Base-by-base conservation (phyloP, 2,329 filamentous ascomycete species). In the Aureobasidium namibiae region DNA sequence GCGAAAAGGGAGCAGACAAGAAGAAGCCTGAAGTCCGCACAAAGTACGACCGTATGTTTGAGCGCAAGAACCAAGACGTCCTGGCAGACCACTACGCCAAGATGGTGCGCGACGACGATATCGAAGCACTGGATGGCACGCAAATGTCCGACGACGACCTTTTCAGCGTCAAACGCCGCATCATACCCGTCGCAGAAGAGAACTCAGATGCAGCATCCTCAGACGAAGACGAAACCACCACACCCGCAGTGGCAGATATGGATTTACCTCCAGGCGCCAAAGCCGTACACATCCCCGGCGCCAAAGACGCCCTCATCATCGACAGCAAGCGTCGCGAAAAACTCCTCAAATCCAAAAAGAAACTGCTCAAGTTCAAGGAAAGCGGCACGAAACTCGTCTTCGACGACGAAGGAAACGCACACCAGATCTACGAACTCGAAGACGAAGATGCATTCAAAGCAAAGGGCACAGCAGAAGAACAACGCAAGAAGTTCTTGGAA, bases 31-130 rank as follows among this genome's bases (percentile, higher is more conserved):
- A 80, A 11, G 89, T 96, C 18, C 84, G 91, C 62, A 99, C 95
- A 33, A 97, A 96, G 73, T 95, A 95, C 71, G 91, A 99, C 73
- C 87, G 90, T 66, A 97, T 99, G 94, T 96, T 97, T 73, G 92
- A 96, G 77, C 82, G 94, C 62, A 89, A 88, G 66, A 99, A 99
- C 74, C 92, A 97, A 74, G 92, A 96, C 69, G 89, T 99, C 33
- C 75, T 99, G 64, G 92, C 92, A n/a, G 85, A 87, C 59, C 94
- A 99, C 74, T 97, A 96, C 77, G 84, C 85, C 61, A 96, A 92
- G 69, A 81, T 99, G 63, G 85, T 97, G 61, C 80, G 80, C 53
- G 80, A 86, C 39, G 84, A 82, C 53, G 67, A 70, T 34, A 69
- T 72, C 36, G 68, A 74, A 46, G 65, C 70, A 38, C 62, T 70